These are phyloP conservation scores for Eucalyptus cloeziana DNA, from an alignment of 345 rosid genomes.

Conservation along the genomic window DNA sequence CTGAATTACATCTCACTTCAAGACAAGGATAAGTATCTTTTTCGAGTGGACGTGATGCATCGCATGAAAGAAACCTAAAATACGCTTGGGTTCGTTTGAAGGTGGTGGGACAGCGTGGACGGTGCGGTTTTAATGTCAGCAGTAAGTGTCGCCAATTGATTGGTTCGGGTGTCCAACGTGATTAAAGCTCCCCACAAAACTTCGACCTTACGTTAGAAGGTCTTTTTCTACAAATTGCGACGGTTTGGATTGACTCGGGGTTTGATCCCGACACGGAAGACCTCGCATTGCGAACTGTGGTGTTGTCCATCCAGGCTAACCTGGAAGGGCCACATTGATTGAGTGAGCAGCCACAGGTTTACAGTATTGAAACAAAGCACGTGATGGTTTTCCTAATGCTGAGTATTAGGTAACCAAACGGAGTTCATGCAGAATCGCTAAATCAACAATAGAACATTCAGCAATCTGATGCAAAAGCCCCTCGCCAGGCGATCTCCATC, in stretches of 20 bases:
- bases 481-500: not conserved
- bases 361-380: not conserved
- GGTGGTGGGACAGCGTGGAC: not conserved
- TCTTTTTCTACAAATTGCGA: not conserved
- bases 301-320: not conserved
- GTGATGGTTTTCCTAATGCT: not conserved
- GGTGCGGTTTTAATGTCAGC: not conserved
- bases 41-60: not conserved
- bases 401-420: not conserved
- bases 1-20: not conserved
- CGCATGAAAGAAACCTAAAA: no score
- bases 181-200: not conserved
- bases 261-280: not conserved
- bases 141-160: not conserved
- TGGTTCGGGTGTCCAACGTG: not conserved
- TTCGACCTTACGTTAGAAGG: not conserved
- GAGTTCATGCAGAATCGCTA: not conserved
- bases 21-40: not conserved
- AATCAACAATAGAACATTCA: not conserved
- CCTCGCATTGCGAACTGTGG: not conserved
- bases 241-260: not conserved
- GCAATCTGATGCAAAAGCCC: not conserved
- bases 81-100: not conserved
- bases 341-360: not conserved
- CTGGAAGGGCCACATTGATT: not conserved